phyloP scores from a whole-genome alignment of 2,329 filamentous ascomycete species.

The Fusarium sp. region DNA sequence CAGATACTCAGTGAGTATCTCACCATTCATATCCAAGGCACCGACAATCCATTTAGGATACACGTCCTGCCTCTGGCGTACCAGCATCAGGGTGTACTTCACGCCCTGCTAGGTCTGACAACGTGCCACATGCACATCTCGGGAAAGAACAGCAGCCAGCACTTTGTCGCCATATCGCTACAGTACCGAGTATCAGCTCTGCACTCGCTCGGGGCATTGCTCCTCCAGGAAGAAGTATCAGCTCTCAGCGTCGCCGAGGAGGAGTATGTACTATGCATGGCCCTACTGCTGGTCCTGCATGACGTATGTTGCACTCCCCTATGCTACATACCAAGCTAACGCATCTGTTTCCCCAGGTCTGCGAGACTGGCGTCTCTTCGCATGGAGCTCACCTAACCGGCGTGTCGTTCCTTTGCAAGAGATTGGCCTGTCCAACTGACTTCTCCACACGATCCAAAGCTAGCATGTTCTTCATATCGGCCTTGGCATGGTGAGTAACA shows the following conservation, averaged over 20 bases:
- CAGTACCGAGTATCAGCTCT: constrained; percentile 38
- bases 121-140: constrained; percentile 40
- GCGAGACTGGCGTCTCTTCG: constrained; percentile 40
- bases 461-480: constrained; percentile 39
- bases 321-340: accelerated
- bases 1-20: constrained; percentile 31
- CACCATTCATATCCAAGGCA: constrained; percentile 27
- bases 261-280: constrained; percentile 39
- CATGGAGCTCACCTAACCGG: constrained; percentile 44
- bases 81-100: constrained; percentile 39
- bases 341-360: constrained; percentile 28
- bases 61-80: constrained; percentile 38
- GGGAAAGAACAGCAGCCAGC: constrained; percentile 4
- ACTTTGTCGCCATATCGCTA: constrained; percentile 27
- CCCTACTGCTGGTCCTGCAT: constrained; percentile 40
- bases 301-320: constrained; percentile 22
- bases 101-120: constrained; percentile 42
- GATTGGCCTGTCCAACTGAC: constrained; percentile 26
- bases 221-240: constrained; percentile 28
- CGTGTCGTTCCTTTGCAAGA: constrained; percentile 41
- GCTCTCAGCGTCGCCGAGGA: constrained; percentile 28
- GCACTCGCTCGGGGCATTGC: constrained; percentile 29
- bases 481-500: constrained; percentile 38
- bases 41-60: constrained; percentile 37
- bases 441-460: constrained; percentile 26